Evolutionary conservation across 257 asterid species (phyloP).

Genomic region (Primulina huaijiensis): DNA sequence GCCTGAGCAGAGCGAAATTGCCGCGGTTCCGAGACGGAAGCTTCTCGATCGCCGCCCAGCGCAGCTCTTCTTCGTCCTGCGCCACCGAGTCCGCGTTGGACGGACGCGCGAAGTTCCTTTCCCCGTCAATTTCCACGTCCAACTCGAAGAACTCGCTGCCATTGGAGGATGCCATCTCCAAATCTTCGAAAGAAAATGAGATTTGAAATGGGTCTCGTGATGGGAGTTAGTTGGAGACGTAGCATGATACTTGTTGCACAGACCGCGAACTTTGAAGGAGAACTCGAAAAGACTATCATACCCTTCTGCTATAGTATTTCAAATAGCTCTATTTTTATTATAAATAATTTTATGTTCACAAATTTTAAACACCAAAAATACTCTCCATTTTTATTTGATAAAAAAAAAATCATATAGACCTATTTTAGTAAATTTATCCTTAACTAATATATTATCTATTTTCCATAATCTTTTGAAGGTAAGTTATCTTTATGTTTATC

Average conservation of each 20-base stretch:
- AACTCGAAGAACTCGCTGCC: slow-evolving; percentile 73
- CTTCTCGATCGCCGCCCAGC: slow-evolving; percentile 81
- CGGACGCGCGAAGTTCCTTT: slow-evolving; percentile 43
- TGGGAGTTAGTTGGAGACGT: background rate
- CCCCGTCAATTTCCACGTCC: slow-evolving; percentile 47
- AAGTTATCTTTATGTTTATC: no score
- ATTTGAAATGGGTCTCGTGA: no score
- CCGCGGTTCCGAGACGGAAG: slow-evolving; percentile 56
- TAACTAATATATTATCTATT: no score
- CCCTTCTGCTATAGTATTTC: background rate
- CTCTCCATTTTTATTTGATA: no score
- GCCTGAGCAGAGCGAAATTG: slow-evolving; percentile 46
- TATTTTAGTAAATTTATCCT: no score
- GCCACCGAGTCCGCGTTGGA: slow-evolving; percentile 65
- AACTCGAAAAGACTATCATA: background rate
- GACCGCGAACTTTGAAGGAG: background rate
- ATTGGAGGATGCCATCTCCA: slow-evolving; percentile 63
- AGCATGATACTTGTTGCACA: background rate
- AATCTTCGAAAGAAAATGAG: background rate
- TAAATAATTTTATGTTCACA: no score
- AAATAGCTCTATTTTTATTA: no score
- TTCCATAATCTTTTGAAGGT: no score
- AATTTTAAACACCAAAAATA: no score
- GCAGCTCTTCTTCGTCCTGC: slow-evolving; percentile 65
- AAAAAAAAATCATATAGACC: no score